Conservation (phyloP, 2,329 filamentous ascomycete genomes). For the Periglandula ipomoeae region DNA sequence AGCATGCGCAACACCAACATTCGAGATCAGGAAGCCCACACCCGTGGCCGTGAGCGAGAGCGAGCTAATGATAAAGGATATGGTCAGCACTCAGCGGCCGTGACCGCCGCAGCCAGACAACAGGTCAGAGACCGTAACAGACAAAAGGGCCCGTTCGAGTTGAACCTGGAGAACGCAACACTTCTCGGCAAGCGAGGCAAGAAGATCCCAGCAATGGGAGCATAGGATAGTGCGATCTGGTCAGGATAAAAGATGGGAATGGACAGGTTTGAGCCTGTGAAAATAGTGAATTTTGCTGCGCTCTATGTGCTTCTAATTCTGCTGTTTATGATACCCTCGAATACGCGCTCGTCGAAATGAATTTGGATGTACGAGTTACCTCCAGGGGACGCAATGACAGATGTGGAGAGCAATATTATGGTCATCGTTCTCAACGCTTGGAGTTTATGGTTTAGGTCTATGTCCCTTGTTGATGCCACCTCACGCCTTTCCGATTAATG, state of each 20-base stretch:
- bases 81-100: slow-evolving; percentile 76
- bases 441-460: not conserved
- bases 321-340: not conserved
- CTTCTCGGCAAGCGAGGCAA: slow-evolving; percentile 63
- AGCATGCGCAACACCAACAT: slow-evolving; percentile 80
- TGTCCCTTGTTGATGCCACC: not conserved
- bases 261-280: too few relatives aligned
- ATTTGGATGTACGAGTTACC: not conserved
- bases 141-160: slow-evolving; percentile 78
- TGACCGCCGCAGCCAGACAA: slow-evolving; percentile 74
- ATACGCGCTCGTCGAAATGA: not conserved
- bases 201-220: slow-evolving; percentile 39
- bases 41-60: slow-evolving; percentile 25
- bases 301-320: too few relatives aligned
- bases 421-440: not conserved
- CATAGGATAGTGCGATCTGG: slow-evolving; percentile 16
- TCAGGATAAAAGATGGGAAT: too few relatives aligned
- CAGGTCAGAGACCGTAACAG: slow-evolving; percentile 60
- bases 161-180: slow-evolving; percentile 85
- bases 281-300: too few relatives aligned
- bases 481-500: not conserved
- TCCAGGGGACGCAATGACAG: not conserved
- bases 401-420: not conserved
- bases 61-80: slow-evolving; percentile 54
- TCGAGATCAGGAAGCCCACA: slow-evolving; percentile 33